Base-by-base conservation (phyloP, 805 yeast species). In the Candida mattraensis region DNA sequence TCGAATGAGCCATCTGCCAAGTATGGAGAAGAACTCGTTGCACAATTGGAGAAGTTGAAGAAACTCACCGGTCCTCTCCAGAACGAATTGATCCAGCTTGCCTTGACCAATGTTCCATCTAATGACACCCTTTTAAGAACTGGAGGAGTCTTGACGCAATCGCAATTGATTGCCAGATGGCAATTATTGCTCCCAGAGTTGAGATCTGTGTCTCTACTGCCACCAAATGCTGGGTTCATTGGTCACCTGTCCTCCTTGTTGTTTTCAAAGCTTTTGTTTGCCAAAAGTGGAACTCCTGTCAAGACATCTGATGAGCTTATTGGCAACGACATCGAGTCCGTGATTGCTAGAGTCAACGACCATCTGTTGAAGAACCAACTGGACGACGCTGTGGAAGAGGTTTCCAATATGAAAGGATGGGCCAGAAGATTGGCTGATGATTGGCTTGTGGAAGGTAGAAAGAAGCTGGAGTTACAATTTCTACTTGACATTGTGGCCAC, bases 191-290 rank as follows among this genome's bases (percentile, higher is more conserved):
- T 74, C 15, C 93, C 94, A 11, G 95, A 91, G 64, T 76, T 93
- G 56, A 81, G 95, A 61, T 78, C 87, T 19, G 89, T 94, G 6
- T 80, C 96, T 4, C 67, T 93, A 50, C 75, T 89, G 44, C 97
- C 98, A 37, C 95, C 94, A 50, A 86, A 91, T 55, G 95, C 99
- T 17, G 99, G 99, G 55, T 74, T 93, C 36, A 75, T 91, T 51
- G 98, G 96, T 19, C 96, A 93, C 62, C 60, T 88, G 27, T 74
- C 94, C 5, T 89, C 98, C 12, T 70, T 73, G 47, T 37, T 87
- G 7, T 84, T 89, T 57, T 83, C 95, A 22, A 76, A 74, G 50
- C 71, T 89, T 42, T 72, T 91, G 53, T 72, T 87, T 52, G 71
- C 83, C 18, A 93, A 88, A 58, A 69, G 75, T 42, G 98, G 98